phyloP scores from a whole-genome alignment of 164 flowering plant species.

The Euptelea pleiosperma region DNA sequence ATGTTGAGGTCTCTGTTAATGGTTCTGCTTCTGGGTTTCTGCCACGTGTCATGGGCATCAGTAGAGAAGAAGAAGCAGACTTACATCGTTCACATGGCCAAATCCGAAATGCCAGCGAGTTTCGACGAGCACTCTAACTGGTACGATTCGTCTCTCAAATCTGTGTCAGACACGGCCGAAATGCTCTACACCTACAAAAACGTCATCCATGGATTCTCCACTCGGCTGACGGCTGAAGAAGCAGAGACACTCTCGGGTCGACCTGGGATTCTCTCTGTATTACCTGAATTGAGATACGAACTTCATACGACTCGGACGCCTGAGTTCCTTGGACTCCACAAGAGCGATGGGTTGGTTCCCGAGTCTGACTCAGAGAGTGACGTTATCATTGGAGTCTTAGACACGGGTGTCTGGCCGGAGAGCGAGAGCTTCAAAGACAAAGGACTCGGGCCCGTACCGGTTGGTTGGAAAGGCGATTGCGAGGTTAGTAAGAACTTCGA shows the following conservation, averaged over 20 bases:
- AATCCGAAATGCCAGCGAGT: slow-evolving; percentile 49
- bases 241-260: slow-evolving; percentile 38
- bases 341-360: slow-evolving; percentile 28
- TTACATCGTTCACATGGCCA: slow-evolving; percentile 76
- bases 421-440: slow-evolving; percentile 54
- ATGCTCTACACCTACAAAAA: slow-evolving; percentile 64
- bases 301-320: slow-evolving; percentile 95
- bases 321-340: slow-evolving; percentile 66
- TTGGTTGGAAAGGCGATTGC: slow-evolving; percentile 71
- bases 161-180: slow-evolving; percentile 55
- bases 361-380: slow-evolving; percentile 38
- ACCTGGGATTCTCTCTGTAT: slow-evolving; percentile 54
- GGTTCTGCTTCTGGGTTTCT: slow-evolving; percentile 15
- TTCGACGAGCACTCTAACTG: slow-evolving; percentile 51
- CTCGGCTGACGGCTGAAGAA: slow-evolving; percentile 53
- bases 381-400: slow-evolving; percentile 73
- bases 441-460: slow-evolving; percentile 67
- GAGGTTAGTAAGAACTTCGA: slow-evolving; percentile 46
- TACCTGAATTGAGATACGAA: slow-evolving; percentile 54
- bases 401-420: slow-evolving; percentile 94
- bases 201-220: slow-evolving; percentile 73
- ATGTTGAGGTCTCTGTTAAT: slow-evolving; percentile 11
- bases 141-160: slow-evolving; percentile 60
- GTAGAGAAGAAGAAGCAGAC: slow-evolving; percentile 39
- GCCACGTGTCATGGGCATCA: slow-evolving; percentile 13